Evolutionary conservation across 2,329 filamentous ascomycete species (phyloP).

Genomic region (Exophiala dermatitidis): DNA sequence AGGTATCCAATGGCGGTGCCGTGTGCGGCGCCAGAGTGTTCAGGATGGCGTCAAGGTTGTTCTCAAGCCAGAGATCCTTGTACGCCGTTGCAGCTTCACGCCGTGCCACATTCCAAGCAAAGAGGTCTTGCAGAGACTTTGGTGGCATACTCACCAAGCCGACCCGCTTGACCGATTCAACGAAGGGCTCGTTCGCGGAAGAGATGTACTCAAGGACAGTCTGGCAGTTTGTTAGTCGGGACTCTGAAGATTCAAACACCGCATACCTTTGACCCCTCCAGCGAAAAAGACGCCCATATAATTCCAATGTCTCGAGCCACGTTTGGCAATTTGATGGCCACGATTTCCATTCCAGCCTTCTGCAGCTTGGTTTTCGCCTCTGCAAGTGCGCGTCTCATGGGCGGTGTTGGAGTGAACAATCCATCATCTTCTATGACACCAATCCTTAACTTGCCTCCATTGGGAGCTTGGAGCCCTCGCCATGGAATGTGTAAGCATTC

Average conservation of each 20-base stretch:
- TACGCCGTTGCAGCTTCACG: slow-evolving; percentile 3
- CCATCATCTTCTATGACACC: slow-evolving; percentile 37
- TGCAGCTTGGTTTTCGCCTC: slow-evolving; percentile 33
- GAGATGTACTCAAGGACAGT: slow-evolving; percentile 2
- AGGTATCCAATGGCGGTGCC: slow-evolving; percentile 53
- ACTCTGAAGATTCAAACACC: background rate
- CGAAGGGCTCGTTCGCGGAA: slow-evolving; percentile 3
- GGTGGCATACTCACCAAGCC: slow-evolving; percentile 3
- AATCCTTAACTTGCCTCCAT: slow-evolving; percentile 31
- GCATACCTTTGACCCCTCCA: slow-evolving; percentile 6
- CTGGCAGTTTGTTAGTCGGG: slow-evolving; percentile 1
- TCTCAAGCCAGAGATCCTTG: slow-evolving; percentile 19
- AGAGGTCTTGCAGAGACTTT: slow-evolving; percentile 6
- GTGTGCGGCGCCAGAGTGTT: slow-evolving; percentile 58
- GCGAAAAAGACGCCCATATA: slow-evolving; percentile 3
- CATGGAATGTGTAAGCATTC: slow-evolving; percentile 15
- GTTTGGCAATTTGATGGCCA: slow-evolving; percentile 33
- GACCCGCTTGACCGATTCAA: slow-evolving; percentile 6
- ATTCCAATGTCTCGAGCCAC: background rate
- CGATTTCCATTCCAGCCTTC: slow-evolving; percentile 40
- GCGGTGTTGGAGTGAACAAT: slow-evolving; percentile 33
- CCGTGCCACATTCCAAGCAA: slow-evolving; percentile 10
- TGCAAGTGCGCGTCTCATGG: slow-evolving; percentile 33
- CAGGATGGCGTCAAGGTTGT: slow-evolving; percentile 53
- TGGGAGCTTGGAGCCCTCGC: slow-evolving; percentile 9